Evolutionary conservation across 768 basidiomycete species (phyloP).

Genomic region (Coprinopsis sp.): DNA sequence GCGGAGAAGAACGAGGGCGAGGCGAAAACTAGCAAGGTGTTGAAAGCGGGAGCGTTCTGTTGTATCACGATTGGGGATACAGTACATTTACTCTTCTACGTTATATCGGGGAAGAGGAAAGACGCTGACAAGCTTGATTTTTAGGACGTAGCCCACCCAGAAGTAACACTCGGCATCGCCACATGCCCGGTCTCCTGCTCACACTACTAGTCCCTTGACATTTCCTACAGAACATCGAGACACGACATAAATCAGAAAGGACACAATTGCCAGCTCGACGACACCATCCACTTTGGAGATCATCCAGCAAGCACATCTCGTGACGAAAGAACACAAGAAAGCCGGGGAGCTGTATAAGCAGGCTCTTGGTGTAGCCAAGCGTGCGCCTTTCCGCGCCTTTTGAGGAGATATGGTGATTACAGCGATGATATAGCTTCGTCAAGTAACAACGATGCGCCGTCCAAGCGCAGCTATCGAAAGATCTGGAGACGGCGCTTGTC

Average conservation of each 20-base stretch:
- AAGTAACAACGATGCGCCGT: slow-evolving; percentile 29
- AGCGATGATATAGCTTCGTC: slow-evolving; percentile 19
- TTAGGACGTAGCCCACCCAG: slow-evolving; percentile 79
- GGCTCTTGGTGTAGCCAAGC: slow-evolving; percentile 46
- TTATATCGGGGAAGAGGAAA: too few relatives aligned
- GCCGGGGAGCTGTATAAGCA: slow-evolving; percentile 75
- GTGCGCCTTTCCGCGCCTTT: slow-evolving; percentile 15
- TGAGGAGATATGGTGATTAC: not conserved
- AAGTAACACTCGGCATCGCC: slow-evolving; percentile 78
- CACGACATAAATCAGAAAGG: slow-evolving; percentile 10
- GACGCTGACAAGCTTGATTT: not conserved
- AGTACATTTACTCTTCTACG: slow-evolving; percentile 20
- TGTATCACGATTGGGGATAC: slow-evolving; percentile 86
- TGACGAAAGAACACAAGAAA: slow-evolving; percentile 45
- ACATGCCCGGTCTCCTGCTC: slow-evolving; percentile 91
- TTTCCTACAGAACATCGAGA: too few relatives aligned
- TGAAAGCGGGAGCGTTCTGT: slow-evolving; percentile 81
- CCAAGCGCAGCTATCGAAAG: slow-evolving; percentile 55
- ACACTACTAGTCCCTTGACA: too few relatives aligned
- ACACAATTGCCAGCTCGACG: slow-evolving; percentile 3
- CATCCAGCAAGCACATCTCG: slow-evolving; percentile 52
- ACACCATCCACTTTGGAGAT: slow-evolving; percentile 36
- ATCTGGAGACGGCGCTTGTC: slow-evolving; percentile 82
- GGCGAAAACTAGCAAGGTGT: slow-evolving; percentile 83
- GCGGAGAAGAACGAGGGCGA: slow-evolving; percentile 78